phyloP scores from a whole-genome alignment of 2,329 filamentous ascomycete genomes.

The Xylaria sp. region DNA sequence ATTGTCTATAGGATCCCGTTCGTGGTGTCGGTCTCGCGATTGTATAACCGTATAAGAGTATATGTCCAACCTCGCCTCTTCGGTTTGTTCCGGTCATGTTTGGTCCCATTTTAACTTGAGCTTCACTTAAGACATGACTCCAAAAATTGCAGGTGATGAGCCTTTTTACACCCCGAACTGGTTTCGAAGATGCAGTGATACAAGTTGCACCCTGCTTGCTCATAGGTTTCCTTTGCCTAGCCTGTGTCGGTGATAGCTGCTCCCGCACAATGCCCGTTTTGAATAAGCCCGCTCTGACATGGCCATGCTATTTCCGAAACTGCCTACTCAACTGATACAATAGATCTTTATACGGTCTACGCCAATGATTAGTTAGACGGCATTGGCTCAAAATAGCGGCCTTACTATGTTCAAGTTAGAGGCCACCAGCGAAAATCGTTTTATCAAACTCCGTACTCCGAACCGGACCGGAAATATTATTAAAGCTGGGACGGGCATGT shows the following conservation, averaged over 20 bases:
- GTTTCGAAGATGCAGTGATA: conserved; percentile 2
- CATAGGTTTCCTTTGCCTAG: background rate
- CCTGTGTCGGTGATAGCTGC: background rate
- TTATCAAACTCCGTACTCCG: conserved; percentile 16
- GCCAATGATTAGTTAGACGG: background rate
- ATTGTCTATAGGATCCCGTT: background rate
- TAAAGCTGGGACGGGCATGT: conserved; percentile 6
- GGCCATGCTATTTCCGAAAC: conserved; percentile 26
- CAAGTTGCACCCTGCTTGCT: background rate
- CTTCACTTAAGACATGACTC: background rate
- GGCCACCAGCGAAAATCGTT: background rate
- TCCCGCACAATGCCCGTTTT: conserved; percentile 16
- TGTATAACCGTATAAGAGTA: background rate
- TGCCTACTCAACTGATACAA: conserved; percentile 6
- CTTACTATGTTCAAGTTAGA: background rate
- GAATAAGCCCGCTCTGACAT: conserved; percentile 10
- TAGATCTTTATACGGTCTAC: background rate
- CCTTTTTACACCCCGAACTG: conserved; percentile 2
- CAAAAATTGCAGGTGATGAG: conserved; percentile 12
- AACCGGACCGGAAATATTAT: conserved; percentile 4
- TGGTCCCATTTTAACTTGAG: background rate
- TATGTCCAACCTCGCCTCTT: conserved; percentile 22
- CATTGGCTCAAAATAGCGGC: background rate
- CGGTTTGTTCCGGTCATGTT: conserved; percentile 11
- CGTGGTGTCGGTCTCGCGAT: conserved; percentile 17